phyloP scores from a whole-genome alignment of 768 basidiomycete species.

The Amylocystis lapponica region DNA sequence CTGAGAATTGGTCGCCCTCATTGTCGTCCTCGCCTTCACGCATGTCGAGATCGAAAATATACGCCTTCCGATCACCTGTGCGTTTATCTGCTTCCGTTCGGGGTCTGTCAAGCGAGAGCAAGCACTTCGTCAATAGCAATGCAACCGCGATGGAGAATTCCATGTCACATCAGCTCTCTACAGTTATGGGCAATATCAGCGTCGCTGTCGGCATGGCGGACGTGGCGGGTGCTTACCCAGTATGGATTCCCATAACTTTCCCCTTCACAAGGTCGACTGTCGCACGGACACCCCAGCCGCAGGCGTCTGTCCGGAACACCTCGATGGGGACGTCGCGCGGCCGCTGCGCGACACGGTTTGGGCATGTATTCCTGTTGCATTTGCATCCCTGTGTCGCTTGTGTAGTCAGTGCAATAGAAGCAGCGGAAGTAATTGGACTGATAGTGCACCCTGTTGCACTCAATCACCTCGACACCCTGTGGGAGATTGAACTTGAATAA shows the following conservation, averaged over 20 bases:
- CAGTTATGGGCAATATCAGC: neutral
- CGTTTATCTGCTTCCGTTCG: conserved; percentile 38
- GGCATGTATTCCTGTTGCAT: conserved; percentile 40
- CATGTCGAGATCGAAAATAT: conserved; percentile 61
- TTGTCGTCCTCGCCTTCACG: conserved; percentile 35
- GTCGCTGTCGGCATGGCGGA: too few relatives aligned
- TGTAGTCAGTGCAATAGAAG: neutral
- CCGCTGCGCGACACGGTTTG: conserved; percentile 56
- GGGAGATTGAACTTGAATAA: conserved; percentile 39
- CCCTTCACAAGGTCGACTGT: conserved; percentile 37
- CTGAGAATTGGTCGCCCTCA: conserved; percentile 39
- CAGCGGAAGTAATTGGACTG: neutral
- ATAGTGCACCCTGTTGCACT: conserved; percentile 54
- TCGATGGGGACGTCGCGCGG: conserved; percentile 54
- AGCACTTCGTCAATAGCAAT: too few relatives aligned
- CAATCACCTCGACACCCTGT: conserved; percentile 48
- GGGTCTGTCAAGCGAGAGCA: too few relatives aligned
- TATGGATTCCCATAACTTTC: conserved; percentile 61
- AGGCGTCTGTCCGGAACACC: conserved; percentile 54
- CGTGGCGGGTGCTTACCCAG: conserved; percentile 43
- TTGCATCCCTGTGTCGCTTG: conserved; percentile 30
- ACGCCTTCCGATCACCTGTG: conserved; percentile 33
- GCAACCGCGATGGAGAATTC: too few relatives aligned
- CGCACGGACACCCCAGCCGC: conserved; percentile 66
- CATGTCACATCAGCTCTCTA: conserved; percentile 49